A percentile compares a stretch with the other conserved stretches of the same genome.
Evolutionary conservation across 176 grass and related monocot species (phyloP).

Genomic region (Paspalum notatum): DNA sequence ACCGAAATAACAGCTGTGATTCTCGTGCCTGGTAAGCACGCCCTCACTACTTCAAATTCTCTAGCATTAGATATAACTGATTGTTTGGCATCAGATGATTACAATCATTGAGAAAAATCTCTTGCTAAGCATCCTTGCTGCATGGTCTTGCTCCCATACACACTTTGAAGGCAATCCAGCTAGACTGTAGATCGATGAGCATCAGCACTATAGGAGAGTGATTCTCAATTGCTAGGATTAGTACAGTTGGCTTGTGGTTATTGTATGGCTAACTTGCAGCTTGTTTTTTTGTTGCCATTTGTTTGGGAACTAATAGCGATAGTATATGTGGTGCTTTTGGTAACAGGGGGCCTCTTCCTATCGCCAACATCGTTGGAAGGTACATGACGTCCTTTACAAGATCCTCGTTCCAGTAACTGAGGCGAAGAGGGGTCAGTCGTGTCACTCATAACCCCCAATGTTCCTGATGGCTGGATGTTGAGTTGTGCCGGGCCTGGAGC

Average conservation of each 20-base stretch:
- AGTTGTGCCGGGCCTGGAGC: neutral
- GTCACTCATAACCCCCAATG: neutral
- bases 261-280: neutral
- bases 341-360: constrained; percentile 56
- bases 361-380: constrained; percentile 53
- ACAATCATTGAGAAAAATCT: neutral
- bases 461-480: neutral
- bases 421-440: neutral
- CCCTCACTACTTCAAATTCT: neutral
- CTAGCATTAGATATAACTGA: constrained; percentile 15
- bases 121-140: neutral
- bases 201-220: neutral
- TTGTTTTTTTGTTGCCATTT: neutral
- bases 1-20: constrained; percentile 58
- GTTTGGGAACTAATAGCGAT: neutral
- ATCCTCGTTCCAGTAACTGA: constrained; percentile 49
- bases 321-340: constrained; percentile 26
- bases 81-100: neutral
- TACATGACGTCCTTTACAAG: constrained; percentile 56
- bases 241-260: neutral
- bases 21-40: constrained; percentile 49
- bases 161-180: neutral
- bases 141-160: neutral
- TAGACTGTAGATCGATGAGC: constrained; percentile 6
- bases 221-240: neutral